Base-by-base conservation (phyloP, 2,329 filamentous ascomycete genomes). In the Cryphonectria carpinicola region DNA sequence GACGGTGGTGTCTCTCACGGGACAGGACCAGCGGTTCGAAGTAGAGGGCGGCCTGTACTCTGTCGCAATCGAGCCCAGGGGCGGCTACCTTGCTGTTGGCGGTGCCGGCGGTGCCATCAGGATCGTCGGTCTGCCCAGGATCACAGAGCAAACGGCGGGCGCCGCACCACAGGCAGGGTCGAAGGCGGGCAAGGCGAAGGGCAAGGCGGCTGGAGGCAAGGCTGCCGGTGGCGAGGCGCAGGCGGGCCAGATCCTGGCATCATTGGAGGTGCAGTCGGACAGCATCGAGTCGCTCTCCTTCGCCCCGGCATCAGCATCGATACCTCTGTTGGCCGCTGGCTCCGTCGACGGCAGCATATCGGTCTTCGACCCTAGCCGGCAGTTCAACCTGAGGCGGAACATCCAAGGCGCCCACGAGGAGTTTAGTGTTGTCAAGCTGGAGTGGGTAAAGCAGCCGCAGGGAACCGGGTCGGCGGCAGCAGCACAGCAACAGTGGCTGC, bases 31-130 rank as follows among this genome's bases (percentile, higher is more conserved):
- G 83, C 90, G 96, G 63, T 99, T 99, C 83, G 90, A 89, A 43
- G 92, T 98, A 65, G 93, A 97, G 71, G 96, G 95, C 35, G 96
- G 96, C 0, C 85, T 99, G 1, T 98, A 94, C 86, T 94, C 92
- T 54, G 88, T 98, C 49, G 94, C 93, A 25, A 85, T 98, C 74
- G 92, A 95, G 7, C 94, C 95, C 0, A 90, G 89, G 22, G 92
- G 93, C 54, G 85, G 91, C 0, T 92, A 97, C 73, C 89, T 94
- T 1, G 95, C 93, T 0, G 93, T 94, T 0, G 96, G 96, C 70
- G 96, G 96, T 72, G 95, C 94, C 0, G 93, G 91, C 70, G 96
- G 96, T 39, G 88, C 93, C 72, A 92, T 98, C 80, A 93, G 92
- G 76, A 88, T 98, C 73, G 88, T 98, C 60, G 92, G 93, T 3